These are phyloP conservation scores for Globisporangium middletonii DNA, from an alignment of 352 stramenopile genomes.

Conservation along the genomic window DNA sequence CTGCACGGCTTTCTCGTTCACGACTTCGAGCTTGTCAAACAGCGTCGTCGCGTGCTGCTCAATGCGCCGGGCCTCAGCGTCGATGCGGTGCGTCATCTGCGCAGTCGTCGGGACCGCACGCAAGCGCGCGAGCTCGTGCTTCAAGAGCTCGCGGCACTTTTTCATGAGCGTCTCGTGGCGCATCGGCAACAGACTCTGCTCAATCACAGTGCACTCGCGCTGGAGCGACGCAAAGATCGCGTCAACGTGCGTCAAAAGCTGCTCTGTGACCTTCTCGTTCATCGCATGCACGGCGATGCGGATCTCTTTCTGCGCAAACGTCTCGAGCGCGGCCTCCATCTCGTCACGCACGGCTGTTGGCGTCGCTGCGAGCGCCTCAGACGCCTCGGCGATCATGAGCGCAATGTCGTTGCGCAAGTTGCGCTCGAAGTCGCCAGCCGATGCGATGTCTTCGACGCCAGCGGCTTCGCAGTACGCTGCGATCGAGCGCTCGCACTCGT, in stretches of 20 bases:
- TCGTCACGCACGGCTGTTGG: slow-evolving; percentile 55
- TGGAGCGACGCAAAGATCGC: slow-evolving; percentile 45
- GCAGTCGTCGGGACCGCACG: slow-evolving; percentile 43
- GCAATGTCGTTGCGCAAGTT: slow-evolving; percentile 47
- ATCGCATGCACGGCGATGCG: slow-evolving; percentile 61
- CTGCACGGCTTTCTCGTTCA: slow-evolving; percentile 68
- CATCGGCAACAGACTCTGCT: slow-evolving; percentile 59
- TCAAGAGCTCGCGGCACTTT: slow-evolving; percentile 43
- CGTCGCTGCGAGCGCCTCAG: slow-evolving; percentile 40
- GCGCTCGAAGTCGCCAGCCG: slow-evolving; percentile 49
- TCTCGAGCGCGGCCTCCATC: slow-evolving; percentile 39
- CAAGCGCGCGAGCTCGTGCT: slow-evolving; percentile 37
- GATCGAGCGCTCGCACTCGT: slow-evolving; percentile 59
- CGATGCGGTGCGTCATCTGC: slow-evolving; percentile 36
- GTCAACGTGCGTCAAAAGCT: slow-evolving; percentile 53
- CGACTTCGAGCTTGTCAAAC: slow-evolving; percentile 69
- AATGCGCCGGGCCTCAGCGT: slow-evolving; percentile 51
- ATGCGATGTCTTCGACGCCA: slow-evolving; percentile 50
- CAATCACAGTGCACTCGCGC: slow-evolving; percentile 46
- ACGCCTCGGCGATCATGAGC: slow-evolving; percentile 48
- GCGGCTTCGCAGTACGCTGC: slow-evolving; percentile 57
- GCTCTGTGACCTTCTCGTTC: slow-evolving; percentile 51
- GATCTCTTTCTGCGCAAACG: slow-evolving; percentile 63
- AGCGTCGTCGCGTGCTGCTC: slow-evolving; percentile 52
- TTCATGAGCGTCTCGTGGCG: slow-evolving; percentile 39